These are phyloP conservation scores for Nemania sp. DNA, from an alignment of 2,329 filamentous ascomycete species.

Conservation along the genomic window DNA sequence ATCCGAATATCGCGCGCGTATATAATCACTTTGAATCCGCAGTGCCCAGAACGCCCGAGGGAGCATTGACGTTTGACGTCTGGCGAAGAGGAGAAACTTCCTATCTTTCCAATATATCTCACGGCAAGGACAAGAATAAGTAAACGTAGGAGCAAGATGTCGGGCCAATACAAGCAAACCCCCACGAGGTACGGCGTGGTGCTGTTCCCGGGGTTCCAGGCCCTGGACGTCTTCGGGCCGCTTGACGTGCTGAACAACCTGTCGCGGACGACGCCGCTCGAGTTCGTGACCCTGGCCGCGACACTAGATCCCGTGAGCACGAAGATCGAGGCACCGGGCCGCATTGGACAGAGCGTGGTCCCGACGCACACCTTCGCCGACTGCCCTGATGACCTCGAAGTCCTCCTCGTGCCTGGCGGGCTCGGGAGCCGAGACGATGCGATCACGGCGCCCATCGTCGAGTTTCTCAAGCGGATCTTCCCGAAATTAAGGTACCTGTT, in stretches of 20 bases:
- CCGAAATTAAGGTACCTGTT: conserved; percentile 66
- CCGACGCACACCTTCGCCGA: conserved; percentile 65
- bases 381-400: conserved; percentile 66
- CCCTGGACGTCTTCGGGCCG: conserved; percentile 54
- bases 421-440: conserved; percentile 58
- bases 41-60: neutral
- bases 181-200: conserved; percentile 56
- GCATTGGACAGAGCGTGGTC: conserved; percentile 53
- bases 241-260: conserved; percentile 60
- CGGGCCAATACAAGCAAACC: conserved; percentile 16
- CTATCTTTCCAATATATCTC: neutral
- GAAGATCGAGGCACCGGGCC: conserved; percentile 42
- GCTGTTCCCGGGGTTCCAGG: conserved; percentile 59
- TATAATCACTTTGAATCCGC: neutral
- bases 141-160: conserved; percentile 21
- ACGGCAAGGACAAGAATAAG: neutral
- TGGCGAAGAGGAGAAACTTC: neutral
- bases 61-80: neutral
- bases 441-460: conserved; percentile 52
- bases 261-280: conserved; percentile 52
- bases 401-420: conserved; percentile 76
- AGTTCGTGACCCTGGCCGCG: conserved; percentile 57
- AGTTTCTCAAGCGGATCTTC: conserved; percentile 61
- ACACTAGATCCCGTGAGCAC: conserved; percentile 58
- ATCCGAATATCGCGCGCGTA: neutral